These are phyloP conservation scores for Hymenoscyphus infarciens DNA, from an alignment of 2,329 filamentous ascomycete genomes.

Conservation along the genomic window DNA sequence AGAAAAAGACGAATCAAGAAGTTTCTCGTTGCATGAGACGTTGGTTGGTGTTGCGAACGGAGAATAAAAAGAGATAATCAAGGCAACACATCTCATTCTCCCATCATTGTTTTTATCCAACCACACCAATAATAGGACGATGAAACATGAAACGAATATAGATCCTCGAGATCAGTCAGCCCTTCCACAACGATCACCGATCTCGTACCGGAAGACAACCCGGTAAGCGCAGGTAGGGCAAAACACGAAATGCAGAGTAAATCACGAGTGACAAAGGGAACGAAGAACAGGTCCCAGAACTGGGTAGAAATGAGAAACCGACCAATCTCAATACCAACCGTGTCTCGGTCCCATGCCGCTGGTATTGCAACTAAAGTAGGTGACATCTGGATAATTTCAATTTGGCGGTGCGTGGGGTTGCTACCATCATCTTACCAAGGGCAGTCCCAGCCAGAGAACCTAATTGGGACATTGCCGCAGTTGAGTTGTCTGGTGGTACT, in stretches of 20 bases:
- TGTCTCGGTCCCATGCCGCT: not conserved
- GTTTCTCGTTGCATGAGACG: not conserved
- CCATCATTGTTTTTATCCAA: not conserved
- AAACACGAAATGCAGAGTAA: not conserved
- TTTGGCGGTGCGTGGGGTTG: not conserved
- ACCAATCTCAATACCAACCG: not conserved
- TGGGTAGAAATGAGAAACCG: not conserved
- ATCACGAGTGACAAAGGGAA: not conserved
- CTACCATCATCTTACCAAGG: not conserved
- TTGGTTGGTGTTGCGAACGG: not conserved
- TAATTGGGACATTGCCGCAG: not conserved
- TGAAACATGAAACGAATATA: not conserved
- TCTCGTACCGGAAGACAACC: not conserved
- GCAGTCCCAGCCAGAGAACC: not conserved
- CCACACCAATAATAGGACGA: not conserved
- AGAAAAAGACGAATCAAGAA: not conserved
- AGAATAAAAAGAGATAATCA: not conserved
- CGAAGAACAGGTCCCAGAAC: not conserved
- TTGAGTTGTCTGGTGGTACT: not conserved
- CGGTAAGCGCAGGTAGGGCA: not conserved
- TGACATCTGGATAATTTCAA: not conserved
- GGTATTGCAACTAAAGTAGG: not conserved
- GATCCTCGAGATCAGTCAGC: not conserved
- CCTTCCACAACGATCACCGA: not conserved
- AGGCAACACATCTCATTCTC: not conserved